These are phyloP conservation scores for Pyrus hybrid DNA, from an alignment of 331 rosid genomes.

Conservation along the genomic window DNA sequence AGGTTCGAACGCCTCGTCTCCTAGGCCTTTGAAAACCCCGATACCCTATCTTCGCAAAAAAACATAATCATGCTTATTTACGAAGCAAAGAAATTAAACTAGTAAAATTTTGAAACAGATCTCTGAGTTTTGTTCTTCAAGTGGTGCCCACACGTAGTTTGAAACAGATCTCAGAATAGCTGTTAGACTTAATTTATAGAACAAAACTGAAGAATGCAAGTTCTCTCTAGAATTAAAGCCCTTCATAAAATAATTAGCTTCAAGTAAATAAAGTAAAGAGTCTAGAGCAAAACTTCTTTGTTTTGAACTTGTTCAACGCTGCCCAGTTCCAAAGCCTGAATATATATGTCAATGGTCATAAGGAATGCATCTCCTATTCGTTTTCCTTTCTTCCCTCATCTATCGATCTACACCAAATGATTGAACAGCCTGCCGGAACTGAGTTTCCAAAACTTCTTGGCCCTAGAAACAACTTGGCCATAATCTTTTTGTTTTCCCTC, in stretches of 20 bases:
- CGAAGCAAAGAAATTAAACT: neutral
- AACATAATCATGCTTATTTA: neutral
- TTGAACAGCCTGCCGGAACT: neutral
- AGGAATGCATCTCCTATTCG: neutral
- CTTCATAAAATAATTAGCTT: neutral
- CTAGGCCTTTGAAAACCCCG: neutral
- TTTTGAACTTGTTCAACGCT: constrained; percentile 2
- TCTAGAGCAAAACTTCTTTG: neutral
- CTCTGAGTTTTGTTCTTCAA: neutral
- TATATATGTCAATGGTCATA: constrained; percentile 21
- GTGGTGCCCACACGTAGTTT: neutral
- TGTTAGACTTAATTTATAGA: neutral
- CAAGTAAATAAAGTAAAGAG: neutral
- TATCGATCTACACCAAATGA: neutral
- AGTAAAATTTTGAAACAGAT: neutral
- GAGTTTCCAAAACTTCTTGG: neutral
- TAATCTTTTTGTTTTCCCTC: neutral
- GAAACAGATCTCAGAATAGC: neutral
- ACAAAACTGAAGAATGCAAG: neutral
- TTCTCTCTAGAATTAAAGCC: neutral
- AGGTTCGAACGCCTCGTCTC: no score
- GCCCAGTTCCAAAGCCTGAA: constrained; percentile 13
- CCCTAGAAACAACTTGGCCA: neutral
- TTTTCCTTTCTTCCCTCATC: neutral
- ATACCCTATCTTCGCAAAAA: neutral